Percentiles rank a stretch among this genome's conserved stretches.
Conservation (phyloP, 176 grass and related monocot species). For the Carex myosuroides region DNA sequence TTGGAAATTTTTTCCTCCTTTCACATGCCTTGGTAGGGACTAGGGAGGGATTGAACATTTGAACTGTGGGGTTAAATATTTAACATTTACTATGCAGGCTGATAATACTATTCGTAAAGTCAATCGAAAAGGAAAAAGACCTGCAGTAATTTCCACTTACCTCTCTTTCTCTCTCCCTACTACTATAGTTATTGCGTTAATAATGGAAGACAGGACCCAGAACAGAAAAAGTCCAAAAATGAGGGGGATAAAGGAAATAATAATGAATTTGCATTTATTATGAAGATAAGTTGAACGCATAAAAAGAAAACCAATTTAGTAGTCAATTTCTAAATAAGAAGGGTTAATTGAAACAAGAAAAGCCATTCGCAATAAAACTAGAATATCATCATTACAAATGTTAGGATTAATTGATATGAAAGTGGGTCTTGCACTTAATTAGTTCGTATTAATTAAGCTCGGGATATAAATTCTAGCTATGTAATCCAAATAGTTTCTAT, state of each 20-base stretch:
- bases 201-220: slow-evolving; percentile 29
- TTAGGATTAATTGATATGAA: background rate
- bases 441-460: background rate
- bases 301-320: slow-evolving; percentile 7
- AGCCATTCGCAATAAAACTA: background rate
- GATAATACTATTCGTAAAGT: slow-evolving; percentile 23
- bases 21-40: slow-evolving; percentile 17
- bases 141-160: slow-evolving; percentile 11
- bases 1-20: background rate
- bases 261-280: slow-evolving; percentile 28
- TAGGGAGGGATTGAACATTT: no score
- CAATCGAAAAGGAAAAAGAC: slow-evolving; percentile 14
- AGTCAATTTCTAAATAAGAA: slow-evolving; percentile 12
- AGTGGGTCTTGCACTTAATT: background rate
- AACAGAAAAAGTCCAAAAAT: slow-evolving; percentile 22
- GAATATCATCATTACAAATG: background rate
- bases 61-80: background rate
- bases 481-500: background rate
- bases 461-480: background rate
- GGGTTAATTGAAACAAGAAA: slow-evolving; percentile 4
- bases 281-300: slow-evolving; percentile 12
- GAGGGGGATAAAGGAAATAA: slow-evolving; percentile 19
- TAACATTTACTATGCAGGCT: slow-evolving; percentile 10
- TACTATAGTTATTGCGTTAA: slow-evolving; percentile 18
- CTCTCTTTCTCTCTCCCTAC: slow-evolving; percentile 1